phyloP scores from a whole-genome alignment of 2,329 filamentous ascomycete genomes.

The Hypoxylon sp. region DNA sequence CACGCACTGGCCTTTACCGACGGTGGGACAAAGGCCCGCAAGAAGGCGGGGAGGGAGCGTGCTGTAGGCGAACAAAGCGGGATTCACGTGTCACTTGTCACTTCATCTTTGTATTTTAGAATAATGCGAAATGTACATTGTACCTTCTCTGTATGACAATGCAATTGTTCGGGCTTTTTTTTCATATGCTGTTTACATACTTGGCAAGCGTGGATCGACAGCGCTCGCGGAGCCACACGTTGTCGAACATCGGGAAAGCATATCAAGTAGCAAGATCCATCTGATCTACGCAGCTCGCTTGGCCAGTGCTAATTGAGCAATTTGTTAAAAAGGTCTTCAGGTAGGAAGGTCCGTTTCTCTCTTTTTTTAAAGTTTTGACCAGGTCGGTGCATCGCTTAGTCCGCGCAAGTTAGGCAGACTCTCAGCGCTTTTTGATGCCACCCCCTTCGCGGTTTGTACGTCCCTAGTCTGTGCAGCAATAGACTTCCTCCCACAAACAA shows the following conservation, averaged over 20 bases:
- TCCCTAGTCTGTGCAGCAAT: too few species aligned
- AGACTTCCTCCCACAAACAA: too few species aligned
- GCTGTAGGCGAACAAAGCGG: conserved; percentile 20
- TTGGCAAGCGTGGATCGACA: conserved; percentile 9
- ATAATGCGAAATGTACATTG: conserved; percentile 19
- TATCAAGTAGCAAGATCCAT: conserved; percentile 7
- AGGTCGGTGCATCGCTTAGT: conserved; percentile 3
- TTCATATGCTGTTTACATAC: conserved; percentile 1
- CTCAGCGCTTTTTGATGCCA: too few species aligned
- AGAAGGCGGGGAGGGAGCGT: conserved; percentile 22
- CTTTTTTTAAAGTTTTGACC: conserved; percentile 16
- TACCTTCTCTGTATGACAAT: conserved; percentile 30
- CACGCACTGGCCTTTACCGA: too few species aligned
- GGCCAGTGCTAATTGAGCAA: conserved; percentile 24
- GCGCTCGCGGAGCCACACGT: conserved; percentile 23
- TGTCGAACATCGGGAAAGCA: conserved; percentile 5
- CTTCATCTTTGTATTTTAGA: conserved; percentile 23
- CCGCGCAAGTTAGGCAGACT: too few species aligned
- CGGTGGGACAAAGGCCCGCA: conserved; percentile 27
- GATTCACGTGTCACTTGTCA: conserved; percentile 31
- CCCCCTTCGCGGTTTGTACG: too few species aligned
- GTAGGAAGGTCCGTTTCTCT: conserved; percentile 16
- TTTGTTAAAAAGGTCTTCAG: conserved; percentile 20
- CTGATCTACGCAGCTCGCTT: conserved; percentile 11
- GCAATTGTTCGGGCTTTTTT: conserved; percentile 26